Conservation (phyloP, 2,329 filamentous ascomycete genomes). For the Paecilomyces niveus region DNA sequence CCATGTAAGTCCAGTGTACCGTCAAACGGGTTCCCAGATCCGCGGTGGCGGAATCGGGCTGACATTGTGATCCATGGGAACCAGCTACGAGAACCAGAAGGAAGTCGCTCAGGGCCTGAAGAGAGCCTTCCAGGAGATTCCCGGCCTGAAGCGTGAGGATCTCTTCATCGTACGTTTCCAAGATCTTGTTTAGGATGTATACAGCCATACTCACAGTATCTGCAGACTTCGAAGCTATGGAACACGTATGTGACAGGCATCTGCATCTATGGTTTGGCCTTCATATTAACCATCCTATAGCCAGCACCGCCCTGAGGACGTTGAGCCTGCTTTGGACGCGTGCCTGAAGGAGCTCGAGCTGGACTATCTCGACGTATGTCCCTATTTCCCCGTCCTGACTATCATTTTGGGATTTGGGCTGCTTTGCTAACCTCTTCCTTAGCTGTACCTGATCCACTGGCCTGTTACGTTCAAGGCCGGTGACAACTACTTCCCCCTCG, state of each 20-base stretch:
- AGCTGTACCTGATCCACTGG: constrained; percentile 42
- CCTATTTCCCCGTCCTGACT: constrained; percentile 13
- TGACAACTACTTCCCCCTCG: constrained; percentile 40
- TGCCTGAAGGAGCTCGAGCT: constrained; percentile 46
- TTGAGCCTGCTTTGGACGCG: constrained; percentile 44
- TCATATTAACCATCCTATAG: constrained; percentile 5
- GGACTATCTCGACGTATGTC: constrained; percentile 48
- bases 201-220: constrained; percentile 1
- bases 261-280: no score
- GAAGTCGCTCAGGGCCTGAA: constrained; percentile 29
- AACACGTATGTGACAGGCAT: constrained; percentile 34
- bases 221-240: constrained; percentile 54
- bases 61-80: not conserved
- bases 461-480: constrained; percentile 35
- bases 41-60: not conserved
- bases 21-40: not conserved
- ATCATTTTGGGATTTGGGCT: no score
- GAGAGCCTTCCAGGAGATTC: constrained; percentile 29
- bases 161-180: constrained; percentile 30
- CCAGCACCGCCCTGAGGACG: constrained; percentile 43
- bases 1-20: constrained; percentile 21
- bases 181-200: not conserved
- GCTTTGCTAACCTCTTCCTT: constrained; percentile 3
- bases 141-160: constrained; percentile 34
- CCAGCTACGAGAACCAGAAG: constrained; percentile 32